Evolutionary conservation across 345 rosid species (phyloP).

Genomic region (Murraya koenigii): DNA sequence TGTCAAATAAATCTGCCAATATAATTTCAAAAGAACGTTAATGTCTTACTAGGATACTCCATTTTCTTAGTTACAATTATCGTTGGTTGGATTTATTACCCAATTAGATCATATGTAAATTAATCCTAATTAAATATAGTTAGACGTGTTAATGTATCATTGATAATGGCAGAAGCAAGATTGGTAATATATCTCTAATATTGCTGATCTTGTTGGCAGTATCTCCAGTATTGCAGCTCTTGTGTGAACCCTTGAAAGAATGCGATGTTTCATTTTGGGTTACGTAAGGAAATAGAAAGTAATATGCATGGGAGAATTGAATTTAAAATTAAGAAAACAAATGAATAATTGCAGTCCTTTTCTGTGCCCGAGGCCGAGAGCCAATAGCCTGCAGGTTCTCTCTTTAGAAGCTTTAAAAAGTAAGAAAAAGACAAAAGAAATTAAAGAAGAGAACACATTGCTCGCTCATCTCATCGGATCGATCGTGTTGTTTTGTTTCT

Average conservation of each 20-base stretch:
- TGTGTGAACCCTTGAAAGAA: not conserved
- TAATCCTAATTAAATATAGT: no score
- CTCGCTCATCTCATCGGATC: constrained; percentile 1
- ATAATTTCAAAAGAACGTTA: not conserved
- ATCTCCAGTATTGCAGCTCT: not conserved
- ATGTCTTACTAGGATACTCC: no score
- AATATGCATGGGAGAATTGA: not conserved
- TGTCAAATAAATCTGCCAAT: constrained; percentile 41
- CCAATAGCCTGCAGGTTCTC: not conserved
- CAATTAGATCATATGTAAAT: no score
- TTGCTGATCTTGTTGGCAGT: not conserved
- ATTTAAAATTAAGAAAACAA: no score
- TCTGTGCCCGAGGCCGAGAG: constrained; percentile 19
- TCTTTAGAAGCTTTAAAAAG: not conserved
- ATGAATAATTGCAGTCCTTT: not conserved
- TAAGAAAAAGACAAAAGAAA: not conserved
- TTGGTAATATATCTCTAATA: no score
- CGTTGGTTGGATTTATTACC: no score
- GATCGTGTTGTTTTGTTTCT: constrained; percentile 20
- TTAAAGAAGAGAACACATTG: constrained; percentile 4
- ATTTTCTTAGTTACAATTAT: no score
- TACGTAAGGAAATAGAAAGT: not conserved
- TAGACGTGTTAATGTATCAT: no score
- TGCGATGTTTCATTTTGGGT: not conserved
- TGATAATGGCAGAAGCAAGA: no score